Evolutionary conservation across 305 asterid genomes (phyloP).

Genomic region (Fraxinus paxiana): DNA sequence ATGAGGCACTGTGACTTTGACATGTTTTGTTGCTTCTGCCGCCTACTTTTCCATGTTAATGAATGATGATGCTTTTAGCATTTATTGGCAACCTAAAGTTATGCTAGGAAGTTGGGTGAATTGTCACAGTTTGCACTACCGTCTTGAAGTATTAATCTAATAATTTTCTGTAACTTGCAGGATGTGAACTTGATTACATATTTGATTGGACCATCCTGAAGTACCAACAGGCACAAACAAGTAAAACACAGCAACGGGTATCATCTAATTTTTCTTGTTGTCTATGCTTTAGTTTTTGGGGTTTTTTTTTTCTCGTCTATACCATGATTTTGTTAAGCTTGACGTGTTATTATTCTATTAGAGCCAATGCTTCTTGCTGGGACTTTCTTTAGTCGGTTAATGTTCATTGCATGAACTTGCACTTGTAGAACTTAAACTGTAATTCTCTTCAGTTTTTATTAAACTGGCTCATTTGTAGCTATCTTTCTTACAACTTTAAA

Average conservation of each 20-base stretch:
- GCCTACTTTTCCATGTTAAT: not conserved
- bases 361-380: not conserved
- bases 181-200: conserved; percentile 73
- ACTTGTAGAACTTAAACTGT: not conserved
- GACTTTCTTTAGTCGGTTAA: not conserved
- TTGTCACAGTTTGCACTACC: not conserved
- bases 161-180: conserved; percentile 41
- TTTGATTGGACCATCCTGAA: conserved; percentile 95
- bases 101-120: not conserved
- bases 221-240: conserved; percentile 82
- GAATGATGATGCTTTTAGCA: not conserved
- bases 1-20: not conserved
- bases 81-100: conserved; percentile 10
- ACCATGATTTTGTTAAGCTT: not conserved
- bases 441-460: not conserved
- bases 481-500: not conserved
- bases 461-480: conserved; percentile 10
- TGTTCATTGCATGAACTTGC: not conserved
- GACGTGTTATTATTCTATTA: not conserved
- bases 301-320: not conserved
- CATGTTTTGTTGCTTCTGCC: not conserved
- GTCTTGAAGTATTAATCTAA: not conserved
- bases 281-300: not conserved
- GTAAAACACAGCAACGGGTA: conserved; percentile 74
- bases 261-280: conserved; percentile 8